Evolutionary conservation across 2,329 filamentous ascomycete genomes (phyloP).

Genomic region (Colletotrichum lini): DNA sequence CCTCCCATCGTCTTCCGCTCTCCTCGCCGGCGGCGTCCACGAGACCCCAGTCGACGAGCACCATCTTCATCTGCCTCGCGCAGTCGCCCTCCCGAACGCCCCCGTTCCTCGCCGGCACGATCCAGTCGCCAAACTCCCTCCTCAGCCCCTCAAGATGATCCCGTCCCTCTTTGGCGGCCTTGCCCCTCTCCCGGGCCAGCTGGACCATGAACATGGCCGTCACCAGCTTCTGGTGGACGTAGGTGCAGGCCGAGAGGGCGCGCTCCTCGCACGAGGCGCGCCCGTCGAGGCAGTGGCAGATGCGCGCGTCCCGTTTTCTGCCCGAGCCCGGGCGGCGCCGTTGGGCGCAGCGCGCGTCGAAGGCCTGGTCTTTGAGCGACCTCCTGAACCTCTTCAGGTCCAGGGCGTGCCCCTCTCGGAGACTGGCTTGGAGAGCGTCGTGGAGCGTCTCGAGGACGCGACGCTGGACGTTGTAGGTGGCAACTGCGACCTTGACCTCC

Average conservation of each 20-base stretch:
- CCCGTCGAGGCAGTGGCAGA: no score
- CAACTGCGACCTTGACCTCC: background rate
- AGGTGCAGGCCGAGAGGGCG: background rate
- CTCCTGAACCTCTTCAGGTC: background rate
- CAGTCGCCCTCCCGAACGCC: constrained; percentile 1
- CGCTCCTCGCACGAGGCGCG: background rate
- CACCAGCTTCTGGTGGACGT: background rate
- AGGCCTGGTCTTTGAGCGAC: background rate
- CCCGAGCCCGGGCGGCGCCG: background rate
- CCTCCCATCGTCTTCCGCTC: background rate
- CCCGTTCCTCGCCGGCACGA: background rate
- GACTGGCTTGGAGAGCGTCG: background rate
- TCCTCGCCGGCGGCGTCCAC: no score
- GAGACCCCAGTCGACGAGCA: background rate
- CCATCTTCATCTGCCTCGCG: background rate
- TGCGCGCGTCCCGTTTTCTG: no score
- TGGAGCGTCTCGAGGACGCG: constrained; percentile 3
- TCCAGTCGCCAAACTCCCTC: background rate
- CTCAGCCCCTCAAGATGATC: background rate
- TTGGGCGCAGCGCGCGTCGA: background rate
- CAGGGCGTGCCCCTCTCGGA: background rate
- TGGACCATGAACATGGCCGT: background rate
- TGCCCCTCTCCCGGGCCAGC: background rate
- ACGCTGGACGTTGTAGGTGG: background rate
- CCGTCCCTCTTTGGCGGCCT: background rate